Percentiles rank a stretch among this genome's conserved stretches.
Conservation (phyloP, 805 yeast species). For the Kockiozyma suomiensis region DNA sequence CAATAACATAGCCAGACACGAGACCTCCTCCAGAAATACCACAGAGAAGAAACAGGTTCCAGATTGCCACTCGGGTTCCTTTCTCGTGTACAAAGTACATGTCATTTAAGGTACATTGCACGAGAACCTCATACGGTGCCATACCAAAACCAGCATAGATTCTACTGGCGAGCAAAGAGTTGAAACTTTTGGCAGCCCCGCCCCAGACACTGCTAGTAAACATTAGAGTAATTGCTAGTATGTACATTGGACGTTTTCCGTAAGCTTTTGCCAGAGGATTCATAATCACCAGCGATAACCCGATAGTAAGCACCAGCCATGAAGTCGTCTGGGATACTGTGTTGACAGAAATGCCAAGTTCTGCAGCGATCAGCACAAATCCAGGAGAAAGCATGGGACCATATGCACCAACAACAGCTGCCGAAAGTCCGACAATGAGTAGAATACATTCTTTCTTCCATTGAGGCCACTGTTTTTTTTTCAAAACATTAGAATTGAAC, state of each 20-base stretch:
- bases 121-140: conserved; percentile 62
- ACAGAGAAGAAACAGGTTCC: conserved; percentile 55
- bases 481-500: too few species aligned
- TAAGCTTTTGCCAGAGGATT: conserved; percentile 59
- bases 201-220: conserved; percentile 59
- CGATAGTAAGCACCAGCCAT: conserved; percentile 6
- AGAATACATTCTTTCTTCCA: conserved; percentile 8
- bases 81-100: conserved; percentile 63
- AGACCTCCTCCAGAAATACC: conserved; percentile 63
- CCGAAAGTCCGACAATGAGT: conserved; percentile 5
- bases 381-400: conserved; percentile 13
- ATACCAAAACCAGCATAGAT: conserved; percentile 62
- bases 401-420: conserved; percentile 8
- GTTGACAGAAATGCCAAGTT: conserved; percentile 1
- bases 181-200: conserved; percentile 53
- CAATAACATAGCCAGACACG: conserved; percentile 56
- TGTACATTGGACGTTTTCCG: conserved; percentile 61
- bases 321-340: conserved; percentile 1
- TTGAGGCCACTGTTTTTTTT: conserved; percentile 15
- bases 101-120: conserved; percentile 63
- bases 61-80: conserved; percentile 61
- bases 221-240: conserved; percentile 52
- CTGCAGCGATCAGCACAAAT: background rate
- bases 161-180: conserved; percentile 59
- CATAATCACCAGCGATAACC: conserved; percentile 45